phyloP scores from a whole-genome alignment of 2,329 filamentous ascomycete genomes.

The Phyllosticta citribraziliensis region DNA sequence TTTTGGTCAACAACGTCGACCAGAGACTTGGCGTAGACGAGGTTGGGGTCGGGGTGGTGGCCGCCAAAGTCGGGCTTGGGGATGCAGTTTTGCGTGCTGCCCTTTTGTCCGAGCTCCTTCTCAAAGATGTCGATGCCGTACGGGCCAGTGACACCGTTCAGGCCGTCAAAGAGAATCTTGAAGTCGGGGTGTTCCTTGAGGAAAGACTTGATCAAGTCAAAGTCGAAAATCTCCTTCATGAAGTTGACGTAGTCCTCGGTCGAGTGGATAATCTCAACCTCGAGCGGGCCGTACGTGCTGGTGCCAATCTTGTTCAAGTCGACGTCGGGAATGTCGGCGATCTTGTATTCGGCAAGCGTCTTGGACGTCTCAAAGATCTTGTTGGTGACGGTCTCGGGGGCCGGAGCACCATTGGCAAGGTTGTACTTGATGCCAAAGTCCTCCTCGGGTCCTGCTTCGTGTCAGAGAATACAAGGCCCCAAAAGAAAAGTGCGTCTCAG shows the following conservation, averaged over 20 bases:
- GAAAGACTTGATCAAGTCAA: slow-evolving; percentile 90
- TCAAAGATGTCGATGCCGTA: slow-evolving; percentile 95
- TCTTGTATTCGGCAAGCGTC: slow-evolving; percentile 83
- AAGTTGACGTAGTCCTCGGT: slow-evolving; percentile 85
- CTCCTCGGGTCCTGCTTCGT: slow-evolving; percentile 64
- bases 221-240: slow-evolving; percentile 99
- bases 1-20: slow-evolving; percentile 90
- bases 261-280: slow-evolving; percentile 93
- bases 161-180: slow-evolving; percentile 91
- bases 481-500: background rate
- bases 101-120: slow-evolving; percentile 76
- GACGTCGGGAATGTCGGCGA: slow-evolving; percentile 75
- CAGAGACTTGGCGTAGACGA: slow-evolving; percentile 90
- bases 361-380: slow-evolving; percentile 94
- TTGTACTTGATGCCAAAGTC: slow-evolving; percentile 99
- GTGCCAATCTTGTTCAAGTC: slow-evolving; percentile 77
- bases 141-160: slow-evolving; percentile 88
- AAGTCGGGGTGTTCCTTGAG: slow-evolving; percentile 80
- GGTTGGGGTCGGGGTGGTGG: slow-evolving; percentile 94
- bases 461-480: background rate
- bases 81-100: slow-evolving; percentile 81
- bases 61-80: slow-evolving; percentile 93
- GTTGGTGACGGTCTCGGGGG: slow-evolving; percentile 93
- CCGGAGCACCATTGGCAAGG: slow-evolving; percentile 87
- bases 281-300: slow-evolving; percentile 72